Base-by-base conservation (phyloP, 139 green algal genomes). In the Trebouxia sp. region DNA sequence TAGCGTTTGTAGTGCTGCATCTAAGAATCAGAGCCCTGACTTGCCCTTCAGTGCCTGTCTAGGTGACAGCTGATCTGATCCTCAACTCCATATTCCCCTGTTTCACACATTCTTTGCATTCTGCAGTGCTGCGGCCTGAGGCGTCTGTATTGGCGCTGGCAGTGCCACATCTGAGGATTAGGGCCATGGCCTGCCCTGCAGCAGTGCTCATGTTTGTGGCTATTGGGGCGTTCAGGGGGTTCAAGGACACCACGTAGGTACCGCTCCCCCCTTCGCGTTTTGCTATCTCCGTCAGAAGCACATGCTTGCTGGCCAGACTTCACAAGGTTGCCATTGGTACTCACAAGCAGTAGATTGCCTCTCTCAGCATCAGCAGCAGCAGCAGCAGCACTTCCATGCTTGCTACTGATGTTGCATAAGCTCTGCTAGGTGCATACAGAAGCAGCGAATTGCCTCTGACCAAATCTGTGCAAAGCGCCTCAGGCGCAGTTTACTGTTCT, bases 121-220 rank as follows among this genome's bases (percentile, higher is more conserved):
- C 5, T 41, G 43, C 43, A 55, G 84, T 84, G 65, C 75, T 89
- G 30, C 30, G 30, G 0, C 45, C 85, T 12, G 85, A 90, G 76
- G 28, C 82, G 0, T 65, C 51, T 1, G 86, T 92, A 5, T 82
- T 83, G 0, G 38, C 70, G 0, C 89, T 87, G 30, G 90, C 88
- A 0, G 78, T 84, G 3, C 41, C 85, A 28, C 92, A 88, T 81
- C 88, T 94, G 51, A 32, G 65, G 30, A 65, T 91, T 20, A 81
- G 86, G 4, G 51, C 78, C 0, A 82, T 85, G 26, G 85, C 86
- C 37, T 80, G 88, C 14, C 58, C 86, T 3, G 80, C 83, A 1
- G 85, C 72, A 28, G 81, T 94, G 67, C 28, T 92, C 6, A 78
- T 85, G 7, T 90, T 90, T 74, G 90, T 94, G 76, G 83, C 85